Base-by-base conservation (phyloP, 805 yeast genomes). In the Candida vartiovaarae region DNA sequence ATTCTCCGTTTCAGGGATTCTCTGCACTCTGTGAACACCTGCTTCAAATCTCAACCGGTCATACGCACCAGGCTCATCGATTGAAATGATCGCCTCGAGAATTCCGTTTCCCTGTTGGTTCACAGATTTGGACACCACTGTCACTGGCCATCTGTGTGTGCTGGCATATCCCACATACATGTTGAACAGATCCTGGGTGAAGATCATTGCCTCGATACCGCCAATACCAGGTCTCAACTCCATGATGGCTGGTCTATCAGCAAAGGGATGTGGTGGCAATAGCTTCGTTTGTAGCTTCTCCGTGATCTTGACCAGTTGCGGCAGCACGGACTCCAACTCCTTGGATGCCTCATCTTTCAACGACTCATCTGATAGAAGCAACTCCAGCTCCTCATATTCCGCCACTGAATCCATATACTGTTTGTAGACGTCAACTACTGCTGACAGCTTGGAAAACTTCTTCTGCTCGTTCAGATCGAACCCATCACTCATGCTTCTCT, bases 161-260 rank as follows among this genome's bases (percentile, higher is more conserved):
- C 74, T 74, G 32, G 91, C 85, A 58, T 78, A 89, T 45, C 76
- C 80, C 27, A 73, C 65, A 62, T 93, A 93, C 98, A 93, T 88
- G 45, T 74, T 72, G 47, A 88, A 63, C 44, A 93, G 65, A 57
- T 93, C 93, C 34, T 74, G 75, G 0, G 98, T 78, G 62, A 93
- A 93, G 10, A 93, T 74, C 59, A 82, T 80, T 0, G 99, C 96
- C 59, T 93, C 99, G 5, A 81, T 76, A 3, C 99, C 99, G 11
- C 99, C 99, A 2, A 91, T 88, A 6, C 99, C 99, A 0, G 98
- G 97, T 45, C 97, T 72, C 10, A 93, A 64, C 61, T 93, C 99
- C 20, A 93, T 51, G 3, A 93, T 67, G 38, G 95, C 82, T 0
- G 93, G 79, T 48, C 76, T 78, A 38, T 85, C 93, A 3, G 82